Conservation (phyloP, 2,329 filamentous ascomycete genomes). For the Colletotrichum shisoi region DNA sequence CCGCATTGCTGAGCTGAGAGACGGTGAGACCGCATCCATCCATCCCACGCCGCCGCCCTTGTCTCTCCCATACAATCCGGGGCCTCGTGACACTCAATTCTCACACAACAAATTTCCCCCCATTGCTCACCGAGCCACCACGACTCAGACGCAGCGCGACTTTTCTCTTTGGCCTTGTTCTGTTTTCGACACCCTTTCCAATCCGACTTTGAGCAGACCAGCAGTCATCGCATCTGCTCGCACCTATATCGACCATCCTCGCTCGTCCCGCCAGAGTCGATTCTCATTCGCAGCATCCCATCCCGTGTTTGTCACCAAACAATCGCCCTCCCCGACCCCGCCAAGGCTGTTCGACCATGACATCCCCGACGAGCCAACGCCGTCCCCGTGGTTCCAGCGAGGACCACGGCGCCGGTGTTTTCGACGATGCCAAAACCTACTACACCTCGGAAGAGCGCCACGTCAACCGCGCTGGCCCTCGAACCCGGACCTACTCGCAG, state of each 20-base stretch:
- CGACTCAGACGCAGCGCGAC: constrained; percentile 14
- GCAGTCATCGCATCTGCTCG: not conserved
- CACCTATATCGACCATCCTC: not conserved
- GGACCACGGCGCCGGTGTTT: constrained; percentile 55
- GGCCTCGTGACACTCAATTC: constrained; percentile 34
- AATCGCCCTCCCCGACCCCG: constrained; percentile 7
- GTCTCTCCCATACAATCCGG: constrained; percentile 25
- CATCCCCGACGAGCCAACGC: constrained; percentile 38
- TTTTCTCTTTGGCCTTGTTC: not conserved
- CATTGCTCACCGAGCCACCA: constrained; percentile 29
- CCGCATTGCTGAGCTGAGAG: constrained; percentile 21
- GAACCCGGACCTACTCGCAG: constrained; percentile 66
- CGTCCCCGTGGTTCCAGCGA: constrained; percentile 53
- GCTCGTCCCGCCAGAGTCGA: constrained; percentile 10
- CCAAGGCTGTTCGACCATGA: constrained; percentile 33
- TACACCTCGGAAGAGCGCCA: constrained; percentile 66
- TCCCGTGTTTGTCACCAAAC: constrained; percentile 11
- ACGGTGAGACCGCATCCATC: constrained; percentile 11
- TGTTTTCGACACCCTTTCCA: constrained; percentile 6
- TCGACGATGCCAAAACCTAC: constrained; percentile 67
- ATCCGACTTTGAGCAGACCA: not conserved
- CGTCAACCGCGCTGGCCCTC: constrained; percentile 56
- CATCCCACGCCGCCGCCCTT: constrained; percentile 32
- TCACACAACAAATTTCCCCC: constrained; percentile 34
- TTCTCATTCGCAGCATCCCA: constrained; percentile 10